phyloP scores from a whole-genome alignment of 192 early-diverging fungal species.

The Backusella tuberculispora region DNA sequence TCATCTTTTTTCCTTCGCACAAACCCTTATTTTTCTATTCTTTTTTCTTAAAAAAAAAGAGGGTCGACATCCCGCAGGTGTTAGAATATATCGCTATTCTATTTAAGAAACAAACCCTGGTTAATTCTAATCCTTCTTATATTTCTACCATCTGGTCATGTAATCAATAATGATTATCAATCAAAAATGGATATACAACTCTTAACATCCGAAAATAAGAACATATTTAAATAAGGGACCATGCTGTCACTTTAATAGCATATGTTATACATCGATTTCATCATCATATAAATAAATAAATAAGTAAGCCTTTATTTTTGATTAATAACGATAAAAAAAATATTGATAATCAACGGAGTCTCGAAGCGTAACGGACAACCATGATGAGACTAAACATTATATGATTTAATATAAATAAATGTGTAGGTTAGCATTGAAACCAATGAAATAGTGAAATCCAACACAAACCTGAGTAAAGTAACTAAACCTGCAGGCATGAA shows the following conservation, averaged over 20 bases:
- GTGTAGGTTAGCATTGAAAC: background rate
- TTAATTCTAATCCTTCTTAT: constrained; percentile 33
- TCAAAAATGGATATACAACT: too few species aligned
- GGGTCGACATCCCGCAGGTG: constrained; percentile 31
- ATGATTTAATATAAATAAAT: constrained; percentile 8
- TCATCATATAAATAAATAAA: background rate
- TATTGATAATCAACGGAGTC: background rate
- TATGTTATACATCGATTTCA: background rate
- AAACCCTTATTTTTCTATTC: background rate
- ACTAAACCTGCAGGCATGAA: constrained; percentile 54
- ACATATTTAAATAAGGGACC: background rate
- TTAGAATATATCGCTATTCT: constrained; percentile 27
- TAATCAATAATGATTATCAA: constrained; percentile 17
- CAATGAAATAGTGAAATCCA: background rate
- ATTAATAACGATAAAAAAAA: background rate
- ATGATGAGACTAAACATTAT: constrained; percentile 7
- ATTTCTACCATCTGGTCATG: constrained; percentile 37
- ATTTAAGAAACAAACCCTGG: constrained; percentile 29
- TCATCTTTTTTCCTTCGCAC: background rate
- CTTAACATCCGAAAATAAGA: constrained; percentile 19
- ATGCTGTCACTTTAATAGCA: constrained; percentile 7
- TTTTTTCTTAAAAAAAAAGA: background rate
- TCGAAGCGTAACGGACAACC: constrained; percentile 2
- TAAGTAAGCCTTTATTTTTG: background rate
- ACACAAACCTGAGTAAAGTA: constrained; percentile 41